Evolutionary conservation across 2,329 filamentous ascomycete species (phyloP).

Genomic region (Orbilia ellipsospora): DNA sequence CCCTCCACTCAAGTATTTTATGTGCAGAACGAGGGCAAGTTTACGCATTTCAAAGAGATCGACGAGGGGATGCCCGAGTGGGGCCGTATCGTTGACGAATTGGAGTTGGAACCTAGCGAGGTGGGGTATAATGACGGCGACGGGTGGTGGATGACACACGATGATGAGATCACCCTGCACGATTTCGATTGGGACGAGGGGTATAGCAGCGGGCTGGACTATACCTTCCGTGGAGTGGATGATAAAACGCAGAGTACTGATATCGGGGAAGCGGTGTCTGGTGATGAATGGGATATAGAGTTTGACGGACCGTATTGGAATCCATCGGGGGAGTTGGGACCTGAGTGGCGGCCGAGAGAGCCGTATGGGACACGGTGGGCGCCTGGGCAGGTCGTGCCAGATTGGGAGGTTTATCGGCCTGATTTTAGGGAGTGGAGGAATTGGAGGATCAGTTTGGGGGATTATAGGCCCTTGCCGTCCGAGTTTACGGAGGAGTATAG

Average conservation of each 20-base stretch:
- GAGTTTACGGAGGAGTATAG: constrained; percentile 1
- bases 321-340: neutral
- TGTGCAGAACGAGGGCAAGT: neutral
- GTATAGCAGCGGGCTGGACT: constrained; percentile 6
- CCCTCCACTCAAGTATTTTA: constrained; percentile 14
- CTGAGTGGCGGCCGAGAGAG: neutral
- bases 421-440: constrained; percentile 35
- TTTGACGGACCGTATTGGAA: neutral
- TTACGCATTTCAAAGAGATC: constrained; percentile 35
- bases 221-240: neutral
- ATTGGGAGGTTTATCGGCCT: neutral
- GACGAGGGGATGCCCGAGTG: constrained; percentile 10
- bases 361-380: constrained; percentile 17
- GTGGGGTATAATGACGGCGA: neutral
- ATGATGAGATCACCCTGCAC: neutral
- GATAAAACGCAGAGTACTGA: neutral
- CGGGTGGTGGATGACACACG: neutral
- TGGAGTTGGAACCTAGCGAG: neutral
- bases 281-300: constrained; percentile 6
- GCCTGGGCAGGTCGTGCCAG: constrained; percentile 18
- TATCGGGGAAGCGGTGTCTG: neutral
- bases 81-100: constrained; percentile 3
- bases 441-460: constrained; percentile 14
- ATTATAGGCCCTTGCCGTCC: constrained; percentile 15
- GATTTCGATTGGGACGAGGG: constrained; percentile 20